Percentiles rank a stretch among this genome's conserved stretches.
These are phyloP conservation scores for Viridothelium virens DNA, from an alignment of 495 filamentous ascomycete genomes.

Conservation along the genomic window DNA sequence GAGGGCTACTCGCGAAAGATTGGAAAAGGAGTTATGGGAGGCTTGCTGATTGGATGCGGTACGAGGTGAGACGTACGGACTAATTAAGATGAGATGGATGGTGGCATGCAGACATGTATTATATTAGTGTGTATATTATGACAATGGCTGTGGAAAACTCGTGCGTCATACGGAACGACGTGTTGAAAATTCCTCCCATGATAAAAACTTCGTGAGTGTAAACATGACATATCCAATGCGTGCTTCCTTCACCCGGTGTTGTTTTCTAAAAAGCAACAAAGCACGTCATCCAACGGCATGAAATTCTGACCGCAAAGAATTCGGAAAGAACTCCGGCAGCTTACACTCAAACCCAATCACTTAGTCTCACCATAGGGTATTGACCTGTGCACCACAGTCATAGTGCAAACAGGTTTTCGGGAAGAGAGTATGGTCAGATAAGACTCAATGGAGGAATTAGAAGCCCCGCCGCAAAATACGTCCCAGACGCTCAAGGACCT, in stretches of 20 bases:
- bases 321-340: neutral
- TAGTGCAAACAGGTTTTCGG: neutral
- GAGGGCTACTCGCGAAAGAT: neutral
- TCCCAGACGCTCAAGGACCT: constrained; percentile 77
- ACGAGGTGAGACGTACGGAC: too few relatives aligned
- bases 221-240: too few relatives aligned
- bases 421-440: neutral
- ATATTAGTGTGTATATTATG: constrained; percentile 1
- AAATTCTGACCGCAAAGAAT: too few relatives aligned
- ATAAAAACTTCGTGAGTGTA: too few relatives aligned
- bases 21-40: constrained; percentile 3
- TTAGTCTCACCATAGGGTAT: neutral
- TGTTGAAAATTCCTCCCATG: too few relatives aligned
- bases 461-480: constrained; percentile 13
- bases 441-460: neutral
- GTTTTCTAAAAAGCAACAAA: too few relatives aligned
- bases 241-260: too few relatives aligned
- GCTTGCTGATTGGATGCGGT: neutral
- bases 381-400: neutral
- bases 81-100: neutral
- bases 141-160: neutral
- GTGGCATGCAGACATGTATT: neutral
- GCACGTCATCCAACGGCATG: too few relatives aligned
- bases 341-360: neutral
- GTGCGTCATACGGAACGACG: too few relatives aligned